Conservation (phyloP, 2,329 filamentous ascomycete species). For the Grosmannia serpens region DNA sequence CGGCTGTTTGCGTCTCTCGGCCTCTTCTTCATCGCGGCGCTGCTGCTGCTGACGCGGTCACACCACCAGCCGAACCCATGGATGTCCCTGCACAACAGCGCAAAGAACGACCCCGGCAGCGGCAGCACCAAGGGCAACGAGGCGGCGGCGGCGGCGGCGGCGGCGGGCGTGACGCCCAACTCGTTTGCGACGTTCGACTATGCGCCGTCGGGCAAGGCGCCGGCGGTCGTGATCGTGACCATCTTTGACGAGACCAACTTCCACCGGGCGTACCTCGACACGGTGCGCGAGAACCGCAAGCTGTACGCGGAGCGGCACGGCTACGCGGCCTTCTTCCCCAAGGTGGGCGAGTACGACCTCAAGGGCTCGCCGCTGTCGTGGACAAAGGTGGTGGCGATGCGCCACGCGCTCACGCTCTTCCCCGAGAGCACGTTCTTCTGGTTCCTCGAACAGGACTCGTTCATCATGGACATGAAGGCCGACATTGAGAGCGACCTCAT, state of each 20-base stretch:
- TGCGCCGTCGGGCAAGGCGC: slow-evolving; percentile 41
- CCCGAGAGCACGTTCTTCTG: slow-evolving; percentile 74
- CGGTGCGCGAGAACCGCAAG: slow-evolving; percentile 70
- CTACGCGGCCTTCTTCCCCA: slow-evolving; percentile 76
- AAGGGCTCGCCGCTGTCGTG: slow-evolving; percentile 50
- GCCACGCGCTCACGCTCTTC: slow-evolving; percentile 74
- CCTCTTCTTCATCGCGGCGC: slow-evolving; percentile 41
- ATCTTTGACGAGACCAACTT: slow-evolving; percentile 59
- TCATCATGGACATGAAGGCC: slow-evolving; percentile 75
- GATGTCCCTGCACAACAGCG: slow-evolving; percentile 8
- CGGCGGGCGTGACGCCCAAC: slow-evolving; percentile 4
- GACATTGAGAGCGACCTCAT: slow-evolving; percentile 63
- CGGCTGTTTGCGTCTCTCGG: slow-evolving; percentile 45
- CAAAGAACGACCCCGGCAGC: background rate
- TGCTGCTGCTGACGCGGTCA: slow-evolving; percentile 46
- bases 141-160: background rate
- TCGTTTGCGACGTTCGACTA: slow-evolving; percentile 11
- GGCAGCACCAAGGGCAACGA: slow-evolving; percentile 3
- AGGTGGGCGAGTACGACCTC: slow-evolving; percentile 64
- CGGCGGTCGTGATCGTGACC: slow-evolving; percentile 68
- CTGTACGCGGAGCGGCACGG: slow-evolving; percentile 81
- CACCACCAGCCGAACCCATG: slow-evolving; percentile 8
- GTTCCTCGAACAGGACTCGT: slow-evolving; percentile 71
- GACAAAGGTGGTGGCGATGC: slow-evolving; percentile 72
- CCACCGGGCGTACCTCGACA: slow-evolving; percentile 55